phyloP scores from a whole-genome alignment of 2,329 filamentous ascomycete genomes.

The Cercospora brassicicola region DNA sequence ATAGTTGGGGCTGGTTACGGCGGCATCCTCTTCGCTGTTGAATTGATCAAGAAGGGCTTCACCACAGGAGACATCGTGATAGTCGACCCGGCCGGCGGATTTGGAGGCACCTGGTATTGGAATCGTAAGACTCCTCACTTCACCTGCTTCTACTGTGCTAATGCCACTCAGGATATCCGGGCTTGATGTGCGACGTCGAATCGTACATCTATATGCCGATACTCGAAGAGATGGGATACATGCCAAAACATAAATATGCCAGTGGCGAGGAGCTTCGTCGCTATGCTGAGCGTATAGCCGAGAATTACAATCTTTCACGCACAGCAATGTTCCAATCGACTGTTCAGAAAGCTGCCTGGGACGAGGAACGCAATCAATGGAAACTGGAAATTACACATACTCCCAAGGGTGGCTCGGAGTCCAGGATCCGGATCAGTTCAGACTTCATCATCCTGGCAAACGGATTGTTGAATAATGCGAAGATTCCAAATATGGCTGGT shows the following conservation, averaged over 20 bases:
- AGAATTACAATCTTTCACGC: slow-evolving; percentile 46
- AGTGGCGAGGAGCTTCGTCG: slow-evolving; percentile 49
- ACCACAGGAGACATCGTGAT: slow-evolving; percentile 42
- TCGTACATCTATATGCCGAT: slow-evolving; percentile 59
- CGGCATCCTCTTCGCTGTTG: slow-evolving; percentile 46
- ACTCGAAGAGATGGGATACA: slow-evolving; percentile 60
- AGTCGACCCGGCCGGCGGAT: slow-evolving; percentile 50
- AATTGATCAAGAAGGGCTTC: slow-evolving; percentile 44
- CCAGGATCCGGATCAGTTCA: slow-evolving; percentile 35
- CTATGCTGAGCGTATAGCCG: slow-evolving; percentile 49
- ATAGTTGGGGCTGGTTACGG: slow-evolving; percentile 50
- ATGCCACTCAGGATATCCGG: slow-evolving; percentile 42
- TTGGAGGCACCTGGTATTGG: slow-evolving; percentile 54
- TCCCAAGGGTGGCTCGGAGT: slow-evolving; percentile 32
- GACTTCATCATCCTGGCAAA: slow-evolving; percentile 45
- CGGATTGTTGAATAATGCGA: slow-evolving; percentile 48
- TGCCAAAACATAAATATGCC: slow-evolving; percentile 55
- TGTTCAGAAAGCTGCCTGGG: slow-evolving; percentile 49
- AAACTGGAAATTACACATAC: slow-evolving; percentile 35
- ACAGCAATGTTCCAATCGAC: slow-evolving; percentile 52
- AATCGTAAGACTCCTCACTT: slow-evolving; percentile 33
- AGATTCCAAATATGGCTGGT: slow-evolving; percentile 48
- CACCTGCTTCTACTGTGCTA: not conserved
- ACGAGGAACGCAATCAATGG: slow-evolving; percentile 44
- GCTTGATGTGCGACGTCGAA: slow-evolving; percentile 59